Base-by-base conservation (phyloP, 495 filamentous ascomycete genomes). In the Antarctomyces pellizariae region DNA sequence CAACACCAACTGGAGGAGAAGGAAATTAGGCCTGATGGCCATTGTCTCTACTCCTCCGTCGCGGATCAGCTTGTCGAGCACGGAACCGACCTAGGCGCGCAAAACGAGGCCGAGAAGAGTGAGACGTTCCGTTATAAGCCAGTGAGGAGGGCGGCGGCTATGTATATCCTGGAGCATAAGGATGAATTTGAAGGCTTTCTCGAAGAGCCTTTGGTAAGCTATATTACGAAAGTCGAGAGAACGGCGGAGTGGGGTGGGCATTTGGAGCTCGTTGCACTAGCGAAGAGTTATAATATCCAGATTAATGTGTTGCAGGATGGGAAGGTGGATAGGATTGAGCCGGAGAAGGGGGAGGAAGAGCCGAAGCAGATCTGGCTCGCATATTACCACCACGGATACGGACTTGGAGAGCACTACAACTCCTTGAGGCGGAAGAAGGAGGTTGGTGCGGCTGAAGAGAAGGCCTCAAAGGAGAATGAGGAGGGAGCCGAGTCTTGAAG, bases 211-310 rank as follows among this genome's bases (percentile, higher is more conserved):
- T 46, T 93, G 15, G 64, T 63, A 9, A 53, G 50, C 3, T 90
- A 95, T 41, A 62, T 77, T 13, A 45, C 50, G 24, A 78, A 72
- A 49, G 75, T 97, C 15, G 53, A 67, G 31, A 68, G 86, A 28
- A 93, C 86, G 16, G 84, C 80, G 0, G 89, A 93, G 50, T 97
- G 86, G 86, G 86, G 86, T 18, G 86, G 86, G 0, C 79, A 95
- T 52, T 41, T 90, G 29, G 86, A 97, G 54, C 52, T 95, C 17
- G 45, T 70, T 38, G 86, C 86, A 13, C 57, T 97, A 46, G 74
- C 86, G 16, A 71, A 66, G 37, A 71, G 66, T 24, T 95, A 89
- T 33, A 65, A 63, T 0, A 68, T 91, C 7, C 64, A 73, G 29
- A 89, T 91, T 33, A 67, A 71, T 50, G 71, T 97, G 6, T 54